Percentiles rank a stretch among this genome's conserved stretches.
phyloP scores from a whole-genome alignment of 2,329 filamentous ascomycete genomes.

The Teratosphaeria epicoccoides region DNA sequence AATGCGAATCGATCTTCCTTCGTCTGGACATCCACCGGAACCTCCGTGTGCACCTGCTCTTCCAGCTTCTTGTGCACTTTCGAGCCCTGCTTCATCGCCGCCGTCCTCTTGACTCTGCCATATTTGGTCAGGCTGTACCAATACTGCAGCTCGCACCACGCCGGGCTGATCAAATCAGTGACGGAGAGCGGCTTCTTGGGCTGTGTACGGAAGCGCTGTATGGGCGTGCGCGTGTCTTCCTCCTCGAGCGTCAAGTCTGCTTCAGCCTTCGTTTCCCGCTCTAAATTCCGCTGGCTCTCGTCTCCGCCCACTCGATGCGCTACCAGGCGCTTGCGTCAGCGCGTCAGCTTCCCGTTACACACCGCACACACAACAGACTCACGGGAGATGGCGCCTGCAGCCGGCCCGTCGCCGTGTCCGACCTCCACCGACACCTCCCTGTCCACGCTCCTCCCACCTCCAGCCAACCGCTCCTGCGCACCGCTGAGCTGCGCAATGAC shows the following conservation, averaged over 20 bases:
- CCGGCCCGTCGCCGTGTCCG: slow-evolving; percentile 32
- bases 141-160: slow-evolving; percentile 95
- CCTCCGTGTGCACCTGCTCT: slow-evolving; percentile 69
- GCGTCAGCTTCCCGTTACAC: slow-evolving; percentile 19
- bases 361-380: slow-evolving; percentile 14
- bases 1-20: slow-evolving; percentile 77
- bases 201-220: slow-evolving; percentile 67
- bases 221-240: slow-evolving; percentile 47
- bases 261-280: not conserved
- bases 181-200: slow-evolving; percentile 75
- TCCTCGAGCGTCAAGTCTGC: not conserved
- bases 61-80: slow-evolving; percentile 75
- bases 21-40: slow-evolving; percentile 59
- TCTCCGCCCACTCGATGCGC: slow-evolving; percentile 9
- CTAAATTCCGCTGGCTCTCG: not conserved
- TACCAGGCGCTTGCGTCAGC: slow-evolving; percentile 23
- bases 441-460: not conserved
- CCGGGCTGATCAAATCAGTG: slow-evolving; percentile 74
- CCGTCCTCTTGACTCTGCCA: slow-evolving; percentile 63
- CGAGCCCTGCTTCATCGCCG: slow-evolving; percentile 74
- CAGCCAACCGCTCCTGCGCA: not conserved
- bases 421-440: slow-evolving; percentile 29
- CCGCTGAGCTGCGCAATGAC: slow-evolving; percentile 5
- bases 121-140: slow-evolving; percentile 72
- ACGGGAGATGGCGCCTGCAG: slow-evolving; percentile 25